Base-by-base conservation (phyloP, 108 stramenopile species). In the Cyclotella kingstonii region DNA sequence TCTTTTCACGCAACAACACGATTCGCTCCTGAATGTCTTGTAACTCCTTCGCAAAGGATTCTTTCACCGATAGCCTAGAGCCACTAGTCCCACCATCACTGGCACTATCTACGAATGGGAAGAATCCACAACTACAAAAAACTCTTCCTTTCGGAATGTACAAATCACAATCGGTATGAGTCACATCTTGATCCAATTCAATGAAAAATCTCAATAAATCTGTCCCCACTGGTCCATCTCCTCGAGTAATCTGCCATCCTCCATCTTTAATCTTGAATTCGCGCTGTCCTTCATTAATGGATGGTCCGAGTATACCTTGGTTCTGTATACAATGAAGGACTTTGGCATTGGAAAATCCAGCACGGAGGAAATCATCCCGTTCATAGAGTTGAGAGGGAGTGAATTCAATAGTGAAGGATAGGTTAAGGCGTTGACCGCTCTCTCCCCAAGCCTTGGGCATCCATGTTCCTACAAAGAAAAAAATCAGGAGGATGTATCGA, bases 361-460 rank as follows among this genome's bases (percentile, higher is more conserved):
- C 79, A 12, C 73, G 57, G 7, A 88, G 73, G 42, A 86, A 83
- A 27, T 86, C 86, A 28, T 91, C 86, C 5, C 84, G 65, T 41
- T 76, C 82, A 28, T 68, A 77, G 23, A 82, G 57, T 68, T 68
- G 73, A 5, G 85, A 70, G 9, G 61, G 18, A 2, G 83, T 64
- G 51, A 91, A 87, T 35, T 88, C 84, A 5, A 76, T 45, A 26
- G 69, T 73, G 46, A 91, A 72, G 19, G 82, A 63, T 34, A 91
- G 45, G 25, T 63, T 60, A 31, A 91, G 60, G 29, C 84, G 79
- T 14, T 83, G 72, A 5, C 85, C 90, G 40, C 63, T 70, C 8
- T 41, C 58, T 0, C 90, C 90, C 90, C 90, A 91, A 10, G 62
- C 60, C 54, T 72, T 66, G n/a, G 90, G 90, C 90, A 91, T 91